phyloP scores from a whole-genome alignment of 257 asterid species.

The Phtheirospermum japonicum region DNA sequence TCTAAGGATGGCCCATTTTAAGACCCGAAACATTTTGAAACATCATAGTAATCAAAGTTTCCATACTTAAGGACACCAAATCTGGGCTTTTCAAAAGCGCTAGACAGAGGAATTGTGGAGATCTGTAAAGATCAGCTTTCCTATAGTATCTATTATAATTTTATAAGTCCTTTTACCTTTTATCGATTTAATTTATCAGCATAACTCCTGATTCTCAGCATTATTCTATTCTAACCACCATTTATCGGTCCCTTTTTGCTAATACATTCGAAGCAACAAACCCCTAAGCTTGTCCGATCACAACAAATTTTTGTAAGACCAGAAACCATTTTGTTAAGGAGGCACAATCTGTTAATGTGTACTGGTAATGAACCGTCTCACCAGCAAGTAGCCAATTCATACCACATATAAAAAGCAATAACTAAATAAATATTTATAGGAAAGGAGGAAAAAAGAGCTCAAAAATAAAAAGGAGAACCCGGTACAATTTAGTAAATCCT shows the following conservation, averaged over 20 bases:
- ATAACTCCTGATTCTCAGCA: background rate
- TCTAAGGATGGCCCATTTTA: conserved; percentile 8
- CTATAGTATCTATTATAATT: conserved; percentile 6
- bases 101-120: conserved; percentile 15
- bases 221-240: conserved; percentile 6
- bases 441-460: background rate
- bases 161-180: background rate
- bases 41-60: background rate
- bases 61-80: conserved; percentile 2
- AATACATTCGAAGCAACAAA: conserved; percentile 5
- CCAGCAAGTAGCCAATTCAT: background rate
- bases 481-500: conserved; percentile 1
- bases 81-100: background rate
- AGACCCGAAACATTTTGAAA: conserved; percentile 13
- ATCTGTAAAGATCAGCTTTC: conserved; percentile 3
- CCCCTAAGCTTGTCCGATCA: background rate
- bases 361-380: background rate
- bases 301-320: background rate
- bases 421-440: background rate
- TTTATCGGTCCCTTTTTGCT: conserved; percentile 1
- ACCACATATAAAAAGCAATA: background rate
- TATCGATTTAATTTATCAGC: background rate
- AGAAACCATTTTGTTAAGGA: conserved; percentile 5
- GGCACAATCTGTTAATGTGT: background rate
- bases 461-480: background rate